Base-by-base conservation (phyloP, 2,329 filamentous ascomycete species). In the Fusarium devonianum region DNA sequence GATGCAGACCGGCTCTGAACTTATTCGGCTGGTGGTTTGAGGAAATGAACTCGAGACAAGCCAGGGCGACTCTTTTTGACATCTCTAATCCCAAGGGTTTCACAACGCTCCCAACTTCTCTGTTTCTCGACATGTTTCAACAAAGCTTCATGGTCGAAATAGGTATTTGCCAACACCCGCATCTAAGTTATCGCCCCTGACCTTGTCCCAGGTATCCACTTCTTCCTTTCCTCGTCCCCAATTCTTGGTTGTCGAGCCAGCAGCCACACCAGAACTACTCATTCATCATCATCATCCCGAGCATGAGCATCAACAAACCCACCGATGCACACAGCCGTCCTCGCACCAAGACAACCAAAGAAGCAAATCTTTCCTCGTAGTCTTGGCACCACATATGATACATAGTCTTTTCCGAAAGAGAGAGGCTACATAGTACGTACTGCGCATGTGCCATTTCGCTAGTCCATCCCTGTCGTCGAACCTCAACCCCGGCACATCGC, bases 1-100 rank as follows among this genome's bases (percentile, higher is more conserved):
- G 56, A 52, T 59, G 49, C 29, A 44, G 49, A 58, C 54, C 56
- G 49, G 34, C 35, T n/a, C n/a, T n/a, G n/a, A n/a, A n/a, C n/a
- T n/a, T n/a, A n/a, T n/a, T n/a, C n/a, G n/a, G n/a, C 28, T 26
- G 28, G 28, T 30, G 29, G 10, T 17, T 40, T 29, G 8, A 29
- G 28, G n/a, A n/a, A n/a, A n/a, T n/a, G n/a, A n/a, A n/a, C n/a
- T n/a, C n/a, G n/a, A n/a, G n/a, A n/a, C n/a, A n/a, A n/a, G n/a
- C n/a, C n/a, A n/a, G n/a, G n/a, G n/a, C n/a, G n/a, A 51, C 25
- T 29, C 23, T 38, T 46, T 37, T 36, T 34, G 21, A 14, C 22
- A 16, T 26, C 9, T 30, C n/a, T n/a, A n/a, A n/a, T 13, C 22
- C 40, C 33, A 32, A 26, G 8, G 37, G 22, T 36, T 33, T 50